phyloP scores from a whole-genome alignment of 169 alveolate species.

The Perkinsus olseni region DNA sequence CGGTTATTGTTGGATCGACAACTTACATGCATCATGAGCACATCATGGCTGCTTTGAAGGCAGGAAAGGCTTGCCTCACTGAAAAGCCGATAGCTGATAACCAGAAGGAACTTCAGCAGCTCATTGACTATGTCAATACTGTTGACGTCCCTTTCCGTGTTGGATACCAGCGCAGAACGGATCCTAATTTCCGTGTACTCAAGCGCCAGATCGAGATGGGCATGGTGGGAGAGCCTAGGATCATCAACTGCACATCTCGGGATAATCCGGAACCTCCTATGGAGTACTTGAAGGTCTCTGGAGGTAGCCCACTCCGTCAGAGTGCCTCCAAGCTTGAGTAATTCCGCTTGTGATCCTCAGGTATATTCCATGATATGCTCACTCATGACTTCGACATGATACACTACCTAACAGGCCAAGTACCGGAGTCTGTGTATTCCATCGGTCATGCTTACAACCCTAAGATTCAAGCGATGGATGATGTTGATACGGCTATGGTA shows the following conservation, averaged over 20 bases:
- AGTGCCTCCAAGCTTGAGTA: neutral
- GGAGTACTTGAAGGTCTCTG: neutral
- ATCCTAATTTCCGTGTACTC: neutral
- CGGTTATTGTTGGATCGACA: neutral
- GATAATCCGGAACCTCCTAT: neutral
- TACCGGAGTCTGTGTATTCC: neutral
- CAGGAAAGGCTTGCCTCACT: neutral
- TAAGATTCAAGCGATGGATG: neutral
- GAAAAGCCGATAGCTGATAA: neutral
- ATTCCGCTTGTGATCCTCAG: neutral
- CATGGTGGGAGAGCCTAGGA: neutral
- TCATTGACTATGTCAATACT: neutral
- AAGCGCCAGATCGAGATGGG: neutral
- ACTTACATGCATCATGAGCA: neutral
- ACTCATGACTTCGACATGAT: neutral
- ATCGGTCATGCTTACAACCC: neutral
- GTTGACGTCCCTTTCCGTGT: neutral
- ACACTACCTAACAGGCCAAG: neutral
- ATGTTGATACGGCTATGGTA: neutral
- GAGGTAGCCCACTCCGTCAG: neutral
- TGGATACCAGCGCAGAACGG: neutral
- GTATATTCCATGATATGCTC: neutral
- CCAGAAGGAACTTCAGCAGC: neutral
- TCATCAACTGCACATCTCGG: neutral
- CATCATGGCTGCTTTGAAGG: neutral